A percentile compares a stretch with the other conserved stretches of the same genome.
Evolutionary conservation across 345 rosid genomes (phyloP).

Genomic region (Corchorus olitorius): DNA sequence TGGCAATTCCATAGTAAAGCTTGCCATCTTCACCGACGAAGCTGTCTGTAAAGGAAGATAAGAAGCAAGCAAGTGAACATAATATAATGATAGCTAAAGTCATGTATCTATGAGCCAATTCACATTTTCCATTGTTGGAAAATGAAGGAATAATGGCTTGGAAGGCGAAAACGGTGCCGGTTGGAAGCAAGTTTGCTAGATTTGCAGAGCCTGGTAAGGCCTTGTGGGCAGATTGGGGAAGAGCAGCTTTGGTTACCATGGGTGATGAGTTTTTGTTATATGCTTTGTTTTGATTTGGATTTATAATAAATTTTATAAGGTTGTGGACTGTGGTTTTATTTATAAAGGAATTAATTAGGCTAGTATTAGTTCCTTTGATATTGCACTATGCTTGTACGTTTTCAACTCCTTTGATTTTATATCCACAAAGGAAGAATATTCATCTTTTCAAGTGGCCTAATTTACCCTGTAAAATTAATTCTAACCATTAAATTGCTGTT

Average conservation of each 20-base stretch:
- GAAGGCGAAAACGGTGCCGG: slow-evolving; percentile 47
- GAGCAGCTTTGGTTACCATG: not conserved
- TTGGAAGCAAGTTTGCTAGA: slow-evolving; percentile 49
- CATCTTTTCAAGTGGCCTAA: no score
- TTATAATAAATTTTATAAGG: not conserved
- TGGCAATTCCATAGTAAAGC: slow-evolving; percentile 46
- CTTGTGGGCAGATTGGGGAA: not conserved
- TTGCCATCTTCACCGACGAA: slow-evolving; percentile 33
- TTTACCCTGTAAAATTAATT: not conserved
- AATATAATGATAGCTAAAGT: slow-evolving; percentile 5
- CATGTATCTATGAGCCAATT: slow-evolving; percentile 29
- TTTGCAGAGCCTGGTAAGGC: slow-evolving; percentile 27
- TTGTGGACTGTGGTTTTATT: not conserved
- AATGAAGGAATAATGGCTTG: slow-evolving; percentile 41
- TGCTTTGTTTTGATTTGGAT: not conserved
- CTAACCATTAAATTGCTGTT: not conserved
- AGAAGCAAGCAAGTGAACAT: slow-evolving; percentile 32
- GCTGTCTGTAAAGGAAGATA: slow-evolving; percentile 54
- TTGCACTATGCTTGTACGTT: no score
- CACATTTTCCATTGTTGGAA: slow-evolving; percentile 44
- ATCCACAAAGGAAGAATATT: no score
- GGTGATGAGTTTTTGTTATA: not conserved
- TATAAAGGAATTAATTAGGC: not conserved
- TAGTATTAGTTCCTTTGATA: no score
- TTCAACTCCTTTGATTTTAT: no score